phyloP scores from a whole-genome alignment of 2,329 filamentous ascomycete species.

The Golovinomyces cichoracearum region DNA sequence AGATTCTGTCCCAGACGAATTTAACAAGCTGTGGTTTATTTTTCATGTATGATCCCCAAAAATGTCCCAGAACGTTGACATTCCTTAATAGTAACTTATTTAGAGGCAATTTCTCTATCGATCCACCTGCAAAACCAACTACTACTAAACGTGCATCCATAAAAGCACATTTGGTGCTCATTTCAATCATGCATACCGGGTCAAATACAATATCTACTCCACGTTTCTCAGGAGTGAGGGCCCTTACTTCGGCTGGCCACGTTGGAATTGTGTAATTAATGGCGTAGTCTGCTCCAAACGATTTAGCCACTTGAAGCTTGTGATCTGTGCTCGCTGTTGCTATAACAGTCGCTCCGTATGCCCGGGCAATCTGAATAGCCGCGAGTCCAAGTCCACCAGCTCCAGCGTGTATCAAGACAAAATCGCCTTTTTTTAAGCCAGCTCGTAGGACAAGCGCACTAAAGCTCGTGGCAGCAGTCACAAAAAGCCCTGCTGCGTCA shows the following conservation, averaged over 20 bases:
- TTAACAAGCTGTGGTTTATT: conserved; percentile 46
- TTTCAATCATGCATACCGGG: conserved; percentile 70
- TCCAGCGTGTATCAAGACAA: conserved; percentile 54
- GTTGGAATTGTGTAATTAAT: conserved; percentile 45
- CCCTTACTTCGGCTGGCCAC: conserved; percentile 46
- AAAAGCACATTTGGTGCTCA: conserved; percentile 68
- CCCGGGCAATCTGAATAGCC: conserved; percentile 83
- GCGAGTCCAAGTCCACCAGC: conserved; percentile 78
- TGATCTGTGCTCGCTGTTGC: conserved; percentile 61
- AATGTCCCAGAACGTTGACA: conserved; percentile 64
- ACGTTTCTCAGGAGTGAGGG: conserved; percentile 41
- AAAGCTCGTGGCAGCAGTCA: conserved; percentile 79
- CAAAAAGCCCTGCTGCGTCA: conserved; percentile 69
- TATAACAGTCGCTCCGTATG: conserved; percentile 72
- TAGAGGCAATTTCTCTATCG: conserved; percentile 74
- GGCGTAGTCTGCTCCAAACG: conserved; percentile 63
- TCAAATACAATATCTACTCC: conserved; percentile 84
- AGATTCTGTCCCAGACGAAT: conserved; percentile 60
- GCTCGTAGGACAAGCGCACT: conserved; percentile 58
- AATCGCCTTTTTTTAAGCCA: conserved; percentile 41
- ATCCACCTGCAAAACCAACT: conserved; percentile 66
- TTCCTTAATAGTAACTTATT: conserved; percentile 89
- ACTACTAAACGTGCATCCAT: conserved; percentile 81
- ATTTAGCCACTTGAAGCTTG: conserved; percentile 54
- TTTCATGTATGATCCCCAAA: conserved; percentile 67